Percentiles rank a stretch among this genome's conserved stretches.
phyloP scores from a whole-genome alignment of 257 asterid species.

The Fraxinus americana region DNA sequence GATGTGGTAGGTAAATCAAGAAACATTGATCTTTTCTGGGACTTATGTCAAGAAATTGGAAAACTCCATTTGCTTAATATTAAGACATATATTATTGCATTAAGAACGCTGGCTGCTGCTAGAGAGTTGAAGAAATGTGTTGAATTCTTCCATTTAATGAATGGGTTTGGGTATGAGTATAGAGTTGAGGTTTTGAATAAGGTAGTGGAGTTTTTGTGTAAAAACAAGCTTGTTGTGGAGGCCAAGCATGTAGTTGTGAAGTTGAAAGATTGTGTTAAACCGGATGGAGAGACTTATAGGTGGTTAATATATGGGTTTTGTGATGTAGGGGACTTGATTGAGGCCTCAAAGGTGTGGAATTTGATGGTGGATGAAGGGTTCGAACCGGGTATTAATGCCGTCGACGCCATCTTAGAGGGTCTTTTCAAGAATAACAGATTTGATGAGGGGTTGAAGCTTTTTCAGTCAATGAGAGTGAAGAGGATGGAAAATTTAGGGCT shows the following conservation, averaged over 20 bases:
- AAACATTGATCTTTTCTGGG: constrained; percentile 84
- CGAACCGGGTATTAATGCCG: constrained; percentile 41
- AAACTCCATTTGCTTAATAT: constrained; percentile 54
- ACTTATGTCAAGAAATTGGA: constrained; percentile 63
- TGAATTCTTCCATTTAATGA: constrained; percentile 79
- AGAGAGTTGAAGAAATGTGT: constrained; percentile 87
- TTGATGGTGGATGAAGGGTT: constrained; percentile 75
- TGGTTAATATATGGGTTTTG: constrained; percentile 84
- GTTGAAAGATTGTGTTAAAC: constrained; percentile 55
- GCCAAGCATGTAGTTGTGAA: constrained; percentile 71
- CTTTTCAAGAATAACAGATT: constrained; percentile 64
- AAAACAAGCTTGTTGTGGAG: constrained; percentile 65
- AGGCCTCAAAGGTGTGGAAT: constrained; percentile 91
- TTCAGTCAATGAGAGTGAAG: constrained; percentile 62
- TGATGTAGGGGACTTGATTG: constrained; percentile 76
- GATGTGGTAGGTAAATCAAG: constrained; percentile 80
- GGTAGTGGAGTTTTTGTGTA: constrained; percentile 62
- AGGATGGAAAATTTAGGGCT: constrained; percentile 47
- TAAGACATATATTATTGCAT: constrained; percentile 65
- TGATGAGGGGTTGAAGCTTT: constrained; percentile 65
- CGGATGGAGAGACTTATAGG: constrained; percentile 62
- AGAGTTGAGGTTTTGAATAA: constrained; percentile 54
- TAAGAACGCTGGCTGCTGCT: constrained; percentile 63
- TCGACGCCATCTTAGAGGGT: constrained; percentile 61
- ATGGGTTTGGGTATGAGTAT: constrained; percentile 63